Base-by-base conservation (phyloP, 768 basidiomycete species). In the Roridomyces roridus region DNA sequence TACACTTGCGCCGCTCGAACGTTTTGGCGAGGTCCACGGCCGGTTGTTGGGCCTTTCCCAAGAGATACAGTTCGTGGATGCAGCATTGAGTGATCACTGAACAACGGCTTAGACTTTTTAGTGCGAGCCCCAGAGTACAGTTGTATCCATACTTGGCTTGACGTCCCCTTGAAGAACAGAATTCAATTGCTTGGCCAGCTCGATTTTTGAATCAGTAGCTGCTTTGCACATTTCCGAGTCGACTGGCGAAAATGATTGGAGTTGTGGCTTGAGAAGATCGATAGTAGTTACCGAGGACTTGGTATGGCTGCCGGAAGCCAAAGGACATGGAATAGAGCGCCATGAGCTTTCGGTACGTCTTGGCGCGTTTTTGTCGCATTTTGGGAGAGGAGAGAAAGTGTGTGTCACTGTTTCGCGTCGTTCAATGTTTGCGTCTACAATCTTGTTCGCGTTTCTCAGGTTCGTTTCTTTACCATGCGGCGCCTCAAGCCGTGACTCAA, bases 51-150 rank as follows among this genome's bases (percentile, higher is more conserved):
- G 79, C 67, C 55, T 82, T 85, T 12, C 94, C 95, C 52, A 89
- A 84, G 3, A 94, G 81, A 74, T 99, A 98, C 2, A 99, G 81
- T 68, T 94, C 92, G 63, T 95, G 88, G 37, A 99, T 94, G 69
- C 89, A 96, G 72, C 97, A 99, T 70, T 98, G 96, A 0, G 97
- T 98, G 71, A 99, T 98, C 96, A 99, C 97, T 98, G 64, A 64
- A 68, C 55, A 72, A 72, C 71, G 72, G 74, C 75, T 79, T 77
- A 74, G 69, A 50, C 41, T 44, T 59, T 46, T 67, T 59, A 72
- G 61, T 61, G 53, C 55, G 45, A 65, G 45, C 55, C 54, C 37
- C n/a, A n/a, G n/a, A 43, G 23, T 40, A 51, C 39, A 24, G 59
- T 7, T 34, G 34, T 34, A 53, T 51, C 80, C 95, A 77, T 72